Evolutionary conservation across 73 alveolate genomes (phyloP).

Genomic region (Tetrahymena thermophila): DNA sequence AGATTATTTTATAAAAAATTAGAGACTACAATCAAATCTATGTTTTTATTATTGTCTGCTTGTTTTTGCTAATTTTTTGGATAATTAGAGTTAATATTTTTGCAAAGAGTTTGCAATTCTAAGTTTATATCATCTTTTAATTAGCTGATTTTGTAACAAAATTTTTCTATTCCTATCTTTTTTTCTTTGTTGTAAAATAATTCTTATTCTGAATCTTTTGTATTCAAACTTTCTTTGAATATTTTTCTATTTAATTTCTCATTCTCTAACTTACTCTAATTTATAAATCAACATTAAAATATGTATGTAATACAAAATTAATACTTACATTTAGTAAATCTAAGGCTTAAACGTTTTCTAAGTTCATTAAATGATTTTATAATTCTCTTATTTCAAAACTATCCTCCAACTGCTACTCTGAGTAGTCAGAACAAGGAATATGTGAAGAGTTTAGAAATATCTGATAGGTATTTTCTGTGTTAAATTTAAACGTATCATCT

Average conservation of each 20-base stretch:
- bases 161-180: background rate
- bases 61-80: background rate
- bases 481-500: background rate
- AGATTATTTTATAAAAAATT: background rate
- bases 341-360: background rate
- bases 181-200: background rate
- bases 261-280: background rate
- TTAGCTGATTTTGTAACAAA: background rate
- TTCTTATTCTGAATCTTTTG: background rate
- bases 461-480: background rate
- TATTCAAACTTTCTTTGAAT: background rate
- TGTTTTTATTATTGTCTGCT: background rate
- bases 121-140: background rate
- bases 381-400: background rate
- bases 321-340: background rate
- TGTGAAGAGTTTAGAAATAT: background rate
- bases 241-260: background rate
- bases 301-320: no score
- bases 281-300: no score
- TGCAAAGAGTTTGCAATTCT: background rate
- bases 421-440: background rate
- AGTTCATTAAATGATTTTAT: background rate
- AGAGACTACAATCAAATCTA: background rate
- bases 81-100: background rate
- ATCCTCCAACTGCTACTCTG: background rate